Evolutionary conservation across 257 asterid species (phyloP).

Genomic region (Penstemon davidsonii): DNA sequence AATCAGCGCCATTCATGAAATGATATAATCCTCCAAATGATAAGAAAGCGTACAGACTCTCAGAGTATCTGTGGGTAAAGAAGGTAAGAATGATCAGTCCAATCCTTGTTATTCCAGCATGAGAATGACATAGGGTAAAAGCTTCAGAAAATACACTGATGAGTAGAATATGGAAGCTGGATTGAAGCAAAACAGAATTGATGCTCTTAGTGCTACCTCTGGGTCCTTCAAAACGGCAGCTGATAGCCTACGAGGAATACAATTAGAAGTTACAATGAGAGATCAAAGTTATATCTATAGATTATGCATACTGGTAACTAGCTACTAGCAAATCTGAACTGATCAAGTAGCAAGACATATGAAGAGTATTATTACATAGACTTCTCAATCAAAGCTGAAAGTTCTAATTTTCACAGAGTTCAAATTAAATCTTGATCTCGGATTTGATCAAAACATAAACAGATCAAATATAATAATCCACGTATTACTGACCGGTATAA

Average conservation of each 20-base stretch:
- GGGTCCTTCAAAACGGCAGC: slow-evolving; percentile 57
- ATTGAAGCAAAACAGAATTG: slow-evolving; percentile 86
- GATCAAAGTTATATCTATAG: not conserved
- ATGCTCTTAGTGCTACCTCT: slow-evolving; percentile 77
- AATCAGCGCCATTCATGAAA: slow-evolving; percentile 51
- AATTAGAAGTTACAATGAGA: slow-evolving; percentile 9
- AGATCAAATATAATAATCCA: slow-evolving; percentile 14
- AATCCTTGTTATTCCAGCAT: slow-evolving; percentile 19
- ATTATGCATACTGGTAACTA: not conserved
- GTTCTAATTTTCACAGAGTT: slow-evolving; percentile 16
- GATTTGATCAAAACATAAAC: slow-evolving; percentile 19
- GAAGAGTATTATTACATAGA: not conserved
- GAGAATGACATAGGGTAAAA: slow-evolving; percentile 23
- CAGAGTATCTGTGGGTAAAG: slow-evolving; percentile 69
- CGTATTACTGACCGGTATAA: slow-evolving; percentile 59
- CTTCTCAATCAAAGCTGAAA: slow-evolving; percentile 15
- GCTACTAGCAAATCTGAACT: slow-evolving; percentile 8
- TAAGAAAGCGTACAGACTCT: slow-evolving; percentile 78
- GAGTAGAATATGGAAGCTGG: slow-evolving; percentile 98
- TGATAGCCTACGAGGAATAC: slow-evolving; percentile 64
- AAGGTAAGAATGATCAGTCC: slow-evolving; percentile 28
- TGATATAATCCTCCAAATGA: slow-evolving; percentile 76
- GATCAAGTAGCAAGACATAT: slow-evolving; percentile 6
- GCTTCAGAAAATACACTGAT: slow-evolving; percentile 61
- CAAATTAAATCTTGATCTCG: not conserved